A percentile compares a stretch with the other conserved stretches of the same genome.
Conservation (phyloP, 192 early-diverging fungal species). For the Geranomyces variabilis region DNA sequence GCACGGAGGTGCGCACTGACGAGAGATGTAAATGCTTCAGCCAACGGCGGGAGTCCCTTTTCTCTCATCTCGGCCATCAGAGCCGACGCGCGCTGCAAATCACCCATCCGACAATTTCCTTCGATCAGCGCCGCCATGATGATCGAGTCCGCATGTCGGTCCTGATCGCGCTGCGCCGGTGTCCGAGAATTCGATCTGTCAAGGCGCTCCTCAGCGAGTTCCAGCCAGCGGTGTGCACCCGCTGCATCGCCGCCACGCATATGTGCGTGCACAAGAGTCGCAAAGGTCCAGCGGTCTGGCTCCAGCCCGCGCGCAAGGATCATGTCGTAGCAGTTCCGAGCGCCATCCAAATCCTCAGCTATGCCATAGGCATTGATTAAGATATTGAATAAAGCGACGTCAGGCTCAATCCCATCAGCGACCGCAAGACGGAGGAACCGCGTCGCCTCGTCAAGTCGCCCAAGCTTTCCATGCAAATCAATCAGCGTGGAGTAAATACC, state of each 20-base stretch:
- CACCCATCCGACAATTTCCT: constrained; percentile 3
- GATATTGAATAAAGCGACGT: constrained; percentile 26
- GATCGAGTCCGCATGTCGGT: not conserved
- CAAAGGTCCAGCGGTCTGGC: constrained; percentile 9
- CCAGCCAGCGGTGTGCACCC: not conserved
- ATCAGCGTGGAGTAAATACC: constrained; percentile 18
- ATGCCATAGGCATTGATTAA: constrained; percentile 30
- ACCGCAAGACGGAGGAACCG: not conserved
- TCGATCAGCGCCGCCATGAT: not conserved
- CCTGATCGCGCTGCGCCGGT: not conserved
- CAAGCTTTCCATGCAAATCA: constrained; percentile 14
- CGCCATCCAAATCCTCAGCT: not conserved
- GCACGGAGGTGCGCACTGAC: not conserved
- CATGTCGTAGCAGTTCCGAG: not conserved
- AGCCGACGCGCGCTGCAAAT: not conserved
- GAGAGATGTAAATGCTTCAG: not conserved
- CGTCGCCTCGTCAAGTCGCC: not conserved
- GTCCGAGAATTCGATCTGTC: not conserved
- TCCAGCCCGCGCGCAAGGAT: not conserved
- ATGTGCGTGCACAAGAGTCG: constrained; percentile 2
- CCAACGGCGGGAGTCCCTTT: not conserved
- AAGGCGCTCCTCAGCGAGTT: not conserved
- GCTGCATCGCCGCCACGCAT: not conserved
- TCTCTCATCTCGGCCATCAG: not conserved
- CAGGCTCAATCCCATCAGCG: constrained; percentile 20